phyloP scores from a whole-genome alignment of 371 early-diverging fungal species.

The Smittium mucronatum region DNA sequence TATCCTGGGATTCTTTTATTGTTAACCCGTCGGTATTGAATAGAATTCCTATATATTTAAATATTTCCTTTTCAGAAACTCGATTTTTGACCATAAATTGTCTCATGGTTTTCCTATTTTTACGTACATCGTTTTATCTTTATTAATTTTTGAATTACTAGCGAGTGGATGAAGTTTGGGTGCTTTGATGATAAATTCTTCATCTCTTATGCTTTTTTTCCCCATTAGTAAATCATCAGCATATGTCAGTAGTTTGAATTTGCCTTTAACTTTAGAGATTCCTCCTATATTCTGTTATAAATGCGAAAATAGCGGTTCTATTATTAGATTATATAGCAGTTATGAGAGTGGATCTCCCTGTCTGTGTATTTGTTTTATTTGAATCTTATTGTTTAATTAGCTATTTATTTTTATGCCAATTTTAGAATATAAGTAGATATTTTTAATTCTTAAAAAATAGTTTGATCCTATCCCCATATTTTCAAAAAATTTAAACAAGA shows the following conservation, averaged over 20 bases:
- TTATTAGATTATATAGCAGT: neutral
- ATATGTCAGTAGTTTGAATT: neutral
- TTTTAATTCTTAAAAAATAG: neutral
- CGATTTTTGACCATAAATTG: neutral
- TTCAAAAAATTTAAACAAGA: neutral
- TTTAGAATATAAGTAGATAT: neutral
- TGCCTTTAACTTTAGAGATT: neutral
- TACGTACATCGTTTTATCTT: neutral
- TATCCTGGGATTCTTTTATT: neutral
- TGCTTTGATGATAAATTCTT: neutral
- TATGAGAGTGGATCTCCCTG: neutral
- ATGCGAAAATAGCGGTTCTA: neutral
- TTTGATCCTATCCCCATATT: neutral
- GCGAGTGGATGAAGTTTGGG: neutral
- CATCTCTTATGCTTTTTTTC: neutral
- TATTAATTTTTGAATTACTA: neutral
- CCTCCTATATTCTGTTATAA: neutral
- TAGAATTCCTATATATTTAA: neutral
- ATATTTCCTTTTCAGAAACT: neutral
- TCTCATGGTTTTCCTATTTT: neutral
- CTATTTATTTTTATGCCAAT: neutral
- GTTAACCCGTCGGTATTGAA: neutral
- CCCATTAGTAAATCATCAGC: neutral
- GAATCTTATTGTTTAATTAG: neutral
- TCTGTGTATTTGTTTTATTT: neutral